phyloP scores from a whole-genome alignment of 1,284 basidiomycete genomes.

The Naganishia sp. region DNA sequence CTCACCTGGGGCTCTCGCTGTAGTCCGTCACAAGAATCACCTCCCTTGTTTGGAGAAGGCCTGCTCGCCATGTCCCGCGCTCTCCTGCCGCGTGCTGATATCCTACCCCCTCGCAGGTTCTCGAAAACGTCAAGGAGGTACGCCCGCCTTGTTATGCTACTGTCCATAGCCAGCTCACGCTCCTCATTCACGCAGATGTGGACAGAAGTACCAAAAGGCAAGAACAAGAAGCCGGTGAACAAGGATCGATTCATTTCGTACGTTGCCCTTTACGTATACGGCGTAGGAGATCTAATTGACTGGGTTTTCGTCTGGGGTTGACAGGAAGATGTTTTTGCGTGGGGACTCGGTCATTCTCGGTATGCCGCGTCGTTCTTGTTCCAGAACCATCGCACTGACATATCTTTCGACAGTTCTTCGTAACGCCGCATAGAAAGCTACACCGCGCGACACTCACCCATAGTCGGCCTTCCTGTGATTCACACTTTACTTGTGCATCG shows the following conservation, averaged over 20 bases:
- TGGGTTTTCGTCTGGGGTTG: slow-evolving; percentile 32
- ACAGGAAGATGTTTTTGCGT: slow-evolving; percentile 59
- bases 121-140: slow-evolving; percentile 96
- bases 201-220: slow-evolving; percentile 97
- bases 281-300: not conserved
- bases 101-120: slow-evolving; percentile 61
- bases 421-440: slow-evolving; percentile 68
- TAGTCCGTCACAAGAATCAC: too few species aligned
- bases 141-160: not conserved
- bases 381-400: not conserved
- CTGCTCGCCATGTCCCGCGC: too few species aligned
- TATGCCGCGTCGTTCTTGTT: slow-evolving; percentile 55
- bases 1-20: too few species aligned
- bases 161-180: not conserved
- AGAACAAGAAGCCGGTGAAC: slow-evolving; percentile 98
- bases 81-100: not conserved
- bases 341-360: slow-evolving; percentile 94
- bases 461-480: too few species aligned
- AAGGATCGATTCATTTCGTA: slow-evolving; percentile 99
- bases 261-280: slow-evolving; percentile 58
- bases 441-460: too few species aligned
- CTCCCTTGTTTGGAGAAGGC: too few species aligned
- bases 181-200: slow-evolving; percentile 71
- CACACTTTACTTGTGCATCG: too few species aligned
- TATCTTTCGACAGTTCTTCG: slow-evolving; percentile 65